Percentiles rank a stretch among this genome's conserved stretches.
Conservation (phyloP, 768 basidiomycete species). For the Boletus subparvulus region DNA sequence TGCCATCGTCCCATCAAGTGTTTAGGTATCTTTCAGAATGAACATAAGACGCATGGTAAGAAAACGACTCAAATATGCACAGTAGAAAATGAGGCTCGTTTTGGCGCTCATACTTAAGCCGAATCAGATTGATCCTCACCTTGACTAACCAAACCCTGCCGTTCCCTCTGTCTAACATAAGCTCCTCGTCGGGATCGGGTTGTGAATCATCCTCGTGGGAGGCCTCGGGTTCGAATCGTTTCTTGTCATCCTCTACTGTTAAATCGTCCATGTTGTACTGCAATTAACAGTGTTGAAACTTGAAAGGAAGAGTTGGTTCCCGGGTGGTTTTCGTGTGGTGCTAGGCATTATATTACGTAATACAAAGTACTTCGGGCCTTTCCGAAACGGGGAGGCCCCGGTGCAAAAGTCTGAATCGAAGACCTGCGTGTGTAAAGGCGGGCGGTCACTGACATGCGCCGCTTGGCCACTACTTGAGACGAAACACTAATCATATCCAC, state of each 20-base stretch:
- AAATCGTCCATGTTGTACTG: slow-evolving; percentile 33
- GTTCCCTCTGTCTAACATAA: slow-evolving; percentile 75
- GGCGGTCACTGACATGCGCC: too few relatives aligned
- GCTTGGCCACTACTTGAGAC: too few relatives aligned
- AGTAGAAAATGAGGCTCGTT: neutral
- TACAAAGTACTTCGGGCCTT: too few relatives aligned
- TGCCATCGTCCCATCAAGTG: slow-evolving; percentile 86
- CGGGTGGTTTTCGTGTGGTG: too few relatives aligned
- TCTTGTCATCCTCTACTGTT: slow-evolving; percentile 62
- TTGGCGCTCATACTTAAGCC: neutral
- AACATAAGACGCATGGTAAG: slow-evolving; percentile 7
- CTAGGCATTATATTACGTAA: too few relatives aligned
- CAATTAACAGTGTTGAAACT: neutral
- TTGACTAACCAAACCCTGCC: slow-evolving; percentile 86
- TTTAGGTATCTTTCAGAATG: slow-evolving; percentile 66
- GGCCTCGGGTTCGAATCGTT: slow-evolving; percentile 60
- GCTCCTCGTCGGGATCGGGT: slow-evolving; percentile 78
- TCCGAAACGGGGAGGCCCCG: too few relatives aligned
- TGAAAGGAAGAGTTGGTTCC: neutral
- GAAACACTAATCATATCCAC: too few relatives aligned
- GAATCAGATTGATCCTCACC: slow-evolving; percentile 43
- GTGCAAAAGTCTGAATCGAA: too few relatives aligned
- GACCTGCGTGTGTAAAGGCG: too few relatives aligned
- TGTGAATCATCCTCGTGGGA: slow-evolving; percentile 57
- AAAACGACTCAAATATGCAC: neutral